Conservation (phyloP, 768 basidiomycete genomes). For the Tylopilus rubrobrunneus region DNA sequence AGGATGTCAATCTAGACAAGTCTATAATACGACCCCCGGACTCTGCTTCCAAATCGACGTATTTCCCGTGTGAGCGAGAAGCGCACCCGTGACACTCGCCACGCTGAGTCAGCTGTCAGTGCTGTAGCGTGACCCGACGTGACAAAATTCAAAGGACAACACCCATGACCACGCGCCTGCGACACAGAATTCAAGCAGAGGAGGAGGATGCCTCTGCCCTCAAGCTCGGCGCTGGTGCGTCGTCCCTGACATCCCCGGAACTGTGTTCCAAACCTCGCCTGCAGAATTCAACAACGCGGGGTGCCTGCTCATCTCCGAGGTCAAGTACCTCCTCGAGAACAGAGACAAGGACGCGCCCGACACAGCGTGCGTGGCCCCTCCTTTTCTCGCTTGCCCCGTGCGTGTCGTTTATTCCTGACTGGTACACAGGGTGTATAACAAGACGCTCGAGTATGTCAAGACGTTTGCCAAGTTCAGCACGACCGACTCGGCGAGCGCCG, state of each 20-base stretch:
- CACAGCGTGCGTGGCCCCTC: conserved; percentile 55
- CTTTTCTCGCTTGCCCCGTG: not conserved
- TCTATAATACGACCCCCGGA: too few species aligned
- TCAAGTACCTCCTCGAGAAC: conserved; percentile 86
- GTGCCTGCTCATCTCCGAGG: conserved; percentile 88
- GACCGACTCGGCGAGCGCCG: conserved; percentile 77
- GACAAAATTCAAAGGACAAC: conserved; percentile 11
- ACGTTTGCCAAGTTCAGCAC: conserved; percentile 89
- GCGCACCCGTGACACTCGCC: too few species aligned
- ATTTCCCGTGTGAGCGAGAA: too few species aligned
- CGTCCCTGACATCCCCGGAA: too few species aligned
- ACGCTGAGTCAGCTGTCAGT: too few species aligned
- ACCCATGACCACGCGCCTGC: conserved; percentile 52
- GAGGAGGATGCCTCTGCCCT: conserved; percentile 85
- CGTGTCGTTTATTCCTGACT: not conserved
- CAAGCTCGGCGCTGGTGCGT: conserved; percentile 71
- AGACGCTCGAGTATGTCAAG: conserved; percentile 88
- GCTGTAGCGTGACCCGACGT: too few species aligned
- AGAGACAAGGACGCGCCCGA: conserved; percentile 85
- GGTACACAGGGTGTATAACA: conserved; percentile 80
- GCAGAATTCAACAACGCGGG: conserved; percentile 89
- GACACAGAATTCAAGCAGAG: conserved; percentile 63
- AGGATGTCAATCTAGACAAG: too few species aligned
- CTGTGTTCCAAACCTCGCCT: not conserved
- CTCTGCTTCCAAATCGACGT: too few species aligned